Base-by-base conservation (phyloP, 768 basidiomycete species). In the Kwoniella shandongensis region DNA sequence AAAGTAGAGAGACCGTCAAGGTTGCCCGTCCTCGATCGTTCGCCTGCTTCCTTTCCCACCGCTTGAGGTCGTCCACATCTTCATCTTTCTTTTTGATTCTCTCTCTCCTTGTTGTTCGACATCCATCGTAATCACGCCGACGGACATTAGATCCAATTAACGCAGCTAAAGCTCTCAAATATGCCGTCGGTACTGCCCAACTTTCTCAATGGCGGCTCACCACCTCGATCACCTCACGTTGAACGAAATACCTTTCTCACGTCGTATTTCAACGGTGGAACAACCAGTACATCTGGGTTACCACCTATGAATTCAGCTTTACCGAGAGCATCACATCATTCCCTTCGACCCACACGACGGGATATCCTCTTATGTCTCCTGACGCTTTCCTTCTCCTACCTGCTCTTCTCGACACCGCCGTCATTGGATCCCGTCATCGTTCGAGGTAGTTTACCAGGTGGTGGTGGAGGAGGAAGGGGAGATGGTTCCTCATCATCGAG, bases 291-390 rank as follows among this genome's bases (percentile, higher is more conserved):
- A 30, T 12, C 48, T 47, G 39, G 38, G 42, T 47, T 51, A 53
- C 49, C 51, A 61, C 54, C 25, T 35, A 20, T 44, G 58, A 32
- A 59, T 48, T 41, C 61, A 30, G 18, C 45, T 15, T 49, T 20
- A 41, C 35, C 51, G 38, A 26, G 30, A 27, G 20, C 57, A 54
- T 51, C 25, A 13, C 48, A 17, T 18, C 40, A 36, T 30, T 40
- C 39, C 23, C 47, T 73, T 22, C 57, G 69, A 29, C 72, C 72
- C 0, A 69, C 67, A 15, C 49, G 71, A 29, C 60, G 74, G 11
- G 74, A 76, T 55, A n/a, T 76, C 11, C 44, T 76, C n/a, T 44
- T 74, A n/a, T 65, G 65, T 50, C 49, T 72, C 3, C 20, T 72
- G 26, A 74, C 74, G 12, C 52, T 76, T 2, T 62, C 71, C 15